Evolutionary conservation across 805 yeast species (phyloP).

Genomic region (Lachancea sp.): DNA sequence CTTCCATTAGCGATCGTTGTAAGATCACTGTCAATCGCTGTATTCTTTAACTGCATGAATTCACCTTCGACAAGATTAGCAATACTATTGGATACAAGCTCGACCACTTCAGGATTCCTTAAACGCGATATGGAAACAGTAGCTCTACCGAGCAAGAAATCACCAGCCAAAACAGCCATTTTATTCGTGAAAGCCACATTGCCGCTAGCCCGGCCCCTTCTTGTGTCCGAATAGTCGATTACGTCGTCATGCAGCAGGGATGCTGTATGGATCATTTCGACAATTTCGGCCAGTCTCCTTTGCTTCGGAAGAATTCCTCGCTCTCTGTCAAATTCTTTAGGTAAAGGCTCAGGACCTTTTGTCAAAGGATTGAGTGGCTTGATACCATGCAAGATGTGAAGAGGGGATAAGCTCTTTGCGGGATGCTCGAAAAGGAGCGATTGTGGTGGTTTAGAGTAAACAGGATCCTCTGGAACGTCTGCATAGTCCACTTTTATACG

Average conservation of each 20-base stretch:
- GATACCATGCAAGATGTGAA: constrained; percentile 79
- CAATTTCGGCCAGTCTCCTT: constrained; percentile 91
- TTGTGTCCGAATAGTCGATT: constrained; percentile 78
- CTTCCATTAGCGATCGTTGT: constrained; percentile 29
- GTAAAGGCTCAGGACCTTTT: constrained; percentile 67
- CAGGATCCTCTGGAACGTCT: constrained; percentile 64
- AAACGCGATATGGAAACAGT: constrained; percentile 91
- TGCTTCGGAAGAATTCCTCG: constrained; percentile 90
- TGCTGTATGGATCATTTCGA: constrained; percentile 98
- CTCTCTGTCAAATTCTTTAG: constrained; percentile 45
- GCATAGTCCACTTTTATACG: constrained; percentile 53
- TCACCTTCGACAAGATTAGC: constrained; percentile 98
- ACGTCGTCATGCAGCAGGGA: constrained; percentile 94
- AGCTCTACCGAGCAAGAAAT: constrained; percentile 89
- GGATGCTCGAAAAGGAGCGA: constrained; percentile 55
- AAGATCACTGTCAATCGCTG: constrained; percentile 54
- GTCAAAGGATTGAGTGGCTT: constrained; percentile 89
- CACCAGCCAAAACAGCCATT: constrained; percentile 97
- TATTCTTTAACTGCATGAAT: constrained; percentile 95
- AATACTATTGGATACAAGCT: constrained; percentile 88
- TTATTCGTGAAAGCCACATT: constrained; percentile 92
- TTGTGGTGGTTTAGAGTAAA: constrained; percentile 51
- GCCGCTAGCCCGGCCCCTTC: constrained; percentile 88
- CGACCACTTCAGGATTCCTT: constrained; percentile 95
- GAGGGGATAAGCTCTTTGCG: constrained; percentile 54